Base-by-base conservation (phyloP, 805 yeast species). In the Schizosaccharomyces pombe region DNA sequence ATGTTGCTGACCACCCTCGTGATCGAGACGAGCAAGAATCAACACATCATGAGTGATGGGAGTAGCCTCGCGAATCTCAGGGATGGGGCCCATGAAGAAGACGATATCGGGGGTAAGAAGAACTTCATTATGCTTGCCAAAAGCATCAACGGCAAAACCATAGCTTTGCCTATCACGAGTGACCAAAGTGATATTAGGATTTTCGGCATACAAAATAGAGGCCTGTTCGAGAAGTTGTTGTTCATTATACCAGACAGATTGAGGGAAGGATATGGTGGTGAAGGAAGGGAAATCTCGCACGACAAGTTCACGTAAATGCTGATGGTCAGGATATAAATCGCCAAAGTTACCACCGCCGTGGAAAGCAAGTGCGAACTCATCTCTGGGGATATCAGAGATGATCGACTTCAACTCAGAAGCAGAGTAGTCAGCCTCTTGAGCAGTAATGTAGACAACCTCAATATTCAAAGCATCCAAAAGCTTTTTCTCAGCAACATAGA, bases 71-170 rank as follows among this genome's bases (percentile, higher is more conserved):
- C 53, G 53, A 19, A 43, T 22, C 4, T 43, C 30, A 16, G 49
- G 11, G 26, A 22, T 28, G 14, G 1, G 5, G 4, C 49, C 49
- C 30, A 52, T 8, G 32, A 19, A 33, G 26, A 37, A 34, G 24
- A 34, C 54, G 14, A 52, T 52, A n/a, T 52, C 54, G n/a, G 54
- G 54, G 22, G 47, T 33, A 11, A 52, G 47, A 52, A 19, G 26
- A 8, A 34, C 5, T 19, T 52, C 54, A 26, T 33, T 52, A 11
- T 24, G n/a, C 12, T 16, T 8, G 24, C 34, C 34, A 30, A 32
- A 31, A 5, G 19, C 31, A 12, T 32, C 14, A 2, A 49, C 53
- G 24, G 37, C 53, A 14, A 8, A n/a, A 3, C 12, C 47, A 14
- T 26, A 52, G 30, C 43, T 31, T 33, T 32, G 30, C 12, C 47